Percentiles rank a stretch among this genome's conserved stretches.
phyloP scores from a whole-genome alignment of 768 basidiomycete species.

The Leucosporidium creatinivorum region DNA sequence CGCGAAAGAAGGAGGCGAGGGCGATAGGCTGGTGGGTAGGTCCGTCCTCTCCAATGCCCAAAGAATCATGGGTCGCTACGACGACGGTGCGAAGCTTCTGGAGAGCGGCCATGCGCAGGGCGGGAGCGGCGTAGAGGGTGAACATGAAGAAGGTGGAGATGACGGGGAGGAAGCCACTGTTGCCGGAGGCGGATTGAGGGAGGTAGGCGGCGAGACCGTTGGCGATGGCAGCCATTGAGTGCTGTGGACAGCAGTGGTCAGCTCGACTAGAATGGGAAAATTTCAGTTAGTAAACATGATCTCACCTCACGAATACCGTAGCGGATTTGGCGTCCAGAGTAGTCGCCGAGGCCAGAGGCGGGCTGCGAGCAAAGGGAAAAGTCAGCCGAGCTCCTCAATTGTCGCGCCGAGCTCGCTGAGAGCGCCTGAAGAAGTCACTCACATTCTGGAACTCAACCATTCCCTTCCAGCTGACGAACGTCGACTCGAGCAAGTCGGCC shows the following conservation, averaged over 20 bases:
- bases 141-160: slow-evolving; percentile 73
- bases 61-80: slow-evolving; percentile 91
- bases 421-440: not conserved
- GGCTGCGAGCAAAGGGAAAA: slow-evolving; percentile 79
- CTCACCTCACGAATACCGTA: slow-evolving; percentile 10
- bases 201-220: slow-evolving; percentile 74
- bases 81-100: slow-evolving; percentile 82
- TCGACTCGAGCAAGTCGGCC: slow-evolving; percentile 35
- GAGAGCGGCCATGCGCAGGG: slow-evolving; percentile 79
- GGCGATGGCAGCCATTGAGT: slow-evolving; percentile 89
- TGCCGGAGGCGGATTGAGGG: not conserved
- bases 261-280: too few relatives aligned
- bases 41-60: slow-evolving; percentile 85
- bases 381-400: slow-evolving; percentile 42
- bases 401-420: too few relatives aligned
- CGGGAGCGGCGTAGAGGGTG: slow-evolving; percentile 57
- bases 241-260: slow-evolving; percentile 86
- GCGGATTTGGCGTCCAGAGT: slow-evolving; percentile 71
- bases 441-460: not conserved
- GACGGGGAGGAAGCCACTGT: slow-evolving; percentile 51
- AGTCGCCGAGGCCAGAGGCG: slow-evolving; percentile 74
- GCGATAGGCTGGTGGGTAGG: slow-evolving; percentile 94
- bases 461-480: not conserved
- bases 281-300: too few relatives aligned
- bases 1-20: slow-evolving; percentile 73